Conservation (phyloP, 176 grass and related monocot species). For the Paspalum notatum region DNA sequence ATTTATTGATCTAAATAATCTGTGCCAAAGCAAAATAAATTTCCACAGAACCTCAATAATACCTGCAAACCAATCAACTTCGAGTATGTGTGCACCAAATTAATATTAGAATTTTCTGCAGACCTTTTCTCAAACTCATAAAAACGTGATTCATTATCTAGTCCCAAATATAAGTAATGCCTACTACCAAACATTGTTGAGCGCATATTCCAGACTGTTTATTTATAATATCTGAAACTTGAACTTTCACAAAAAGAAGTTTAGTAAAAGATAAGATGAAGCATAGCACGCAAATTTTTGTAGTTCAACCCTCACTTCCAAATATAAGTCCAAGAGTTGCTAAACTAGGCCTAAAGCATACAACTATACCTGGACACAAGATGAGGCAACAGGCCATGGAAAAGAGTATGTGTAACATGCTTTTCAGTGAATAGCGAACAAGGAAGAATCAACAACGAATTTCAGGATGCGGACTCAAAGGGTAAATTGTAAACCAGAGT, state of each 20-base stretch:
- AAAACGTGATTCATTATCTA: not conserved
- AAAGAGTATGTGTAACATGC: not conserved
- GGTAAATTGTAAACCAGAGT: not conserved
- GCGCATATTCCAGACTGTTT: not conserved
- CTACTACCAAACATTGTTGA: not conserved
- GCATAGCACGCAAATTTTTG: not conserved
- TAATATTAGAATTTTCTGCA: not conserved
- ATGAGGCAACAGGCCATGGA: not conserved
- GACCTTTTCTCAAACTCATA: not conserved
- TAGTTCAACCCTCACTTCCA: not conserved
- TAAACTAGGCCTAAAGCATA: not conserved
- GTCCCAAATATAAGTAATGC: not conserved
- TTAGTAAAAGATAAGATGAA: not conserved
- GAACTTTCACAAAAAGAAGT: not conserved
- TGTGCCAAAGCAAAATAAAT: conserved; percentile 1
- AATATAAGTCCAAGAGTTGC: not conserved
- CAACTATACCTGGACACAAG: not conserved
- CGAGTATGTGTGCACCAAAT: not conserved
- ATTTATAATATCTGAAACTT: not conserved
- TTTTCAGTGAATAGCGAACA: not conserved
- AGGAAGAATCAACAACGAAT: not conserved
- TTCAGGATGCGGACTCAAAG: not conserved
- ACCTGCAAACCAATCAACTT: not conserved
- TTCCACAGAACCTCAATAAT: not conserved
- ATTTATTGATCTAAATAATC: not conserved